phyloP scores from a whole-genome alignment of 257 asterid species.

The Nicotiana obtusifolia region DNA sequence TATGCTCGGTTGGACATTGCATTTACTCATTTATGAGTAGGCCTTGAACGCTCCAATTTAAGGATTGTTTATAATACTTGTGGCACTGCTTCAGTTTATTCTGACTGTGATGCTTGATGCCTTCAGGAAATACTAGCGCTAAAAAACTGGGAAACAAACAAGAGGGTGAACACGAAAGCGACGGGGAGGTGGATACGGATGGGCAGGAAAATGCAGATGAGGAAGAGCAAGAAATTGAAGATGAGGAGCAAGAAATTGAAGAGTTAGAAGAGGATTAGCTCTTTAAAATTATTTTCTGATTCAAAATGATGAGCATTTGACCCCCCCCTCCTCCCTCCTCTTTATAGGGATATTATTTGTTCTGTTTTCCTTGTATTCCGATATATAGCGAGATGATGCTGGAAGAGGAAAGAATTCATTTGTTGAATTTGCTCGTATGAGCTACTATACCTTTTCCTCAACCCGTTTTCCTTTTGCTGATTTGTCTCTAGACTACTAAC shows the following conservation, averaged over 20 bases:
- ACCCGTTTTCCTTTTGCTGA: no score
- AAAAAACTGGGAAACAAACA: conserved; percentile 6
- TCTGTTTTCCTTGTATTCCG: not conserved
- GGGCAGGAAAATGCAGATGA: conserved; percentile 9
- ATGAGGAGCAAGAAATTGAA: conserved; percentile 3
- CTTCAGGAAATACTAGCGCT: conserved; percentile 14
- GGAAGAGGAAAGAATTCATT: not conserved
- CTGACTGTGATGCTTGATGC: not conserved
- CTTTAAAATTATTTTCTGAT: no score
- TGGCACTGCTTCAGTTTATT: not conserved
- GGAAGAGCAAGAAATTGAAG: conserved; percentile 7
- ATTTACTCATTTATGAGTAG: no score
- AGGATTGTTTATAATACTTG: not conserved
- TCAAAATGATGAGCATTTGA: not conserved
- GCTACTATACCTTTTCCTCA: not conserved
- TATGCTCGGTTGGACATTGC: not conserved
- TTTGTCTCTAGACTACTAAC: no score
- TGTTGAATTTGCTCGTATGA: not conserved
- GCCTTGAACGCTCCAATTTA: not conserved
- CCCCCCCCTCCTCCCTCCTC: no score
- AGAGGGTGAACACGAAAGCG: conserved; percentile 12
- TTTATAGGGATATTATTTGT: not conserved
- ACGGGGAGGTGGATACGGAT: not conserved
- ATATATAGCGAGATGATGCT: not conserved
- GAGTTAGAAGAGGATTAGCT: not conserved